These are phyloP conservation scores for Trametes hirsuta DNA, from an alignment of 1,284 basidiomycete species.

Conservation along the genomic window DNA sequence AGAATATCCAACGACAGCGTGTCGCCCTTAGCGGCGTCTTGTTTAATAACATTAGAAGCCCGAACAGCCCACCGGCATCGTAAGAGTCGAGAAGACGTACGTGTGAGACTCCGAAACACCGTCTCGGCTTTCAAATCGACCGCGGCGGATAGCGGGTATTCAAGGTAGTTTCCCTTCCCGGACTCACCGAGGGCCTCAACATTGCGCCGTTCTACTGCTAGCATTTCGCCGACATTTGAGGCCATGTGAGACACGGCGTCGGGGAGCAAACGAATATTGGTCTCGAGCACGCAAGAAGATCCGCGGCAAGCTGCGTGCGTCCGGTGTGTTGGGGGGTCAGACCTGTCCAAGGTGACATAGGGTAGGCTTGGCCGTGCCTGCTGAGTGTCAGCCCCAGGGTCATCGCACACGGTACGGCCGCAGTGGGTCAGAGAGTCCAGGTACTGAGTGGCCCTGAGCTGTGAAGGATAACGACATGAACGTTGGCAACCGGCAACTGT, in stretches of 20 bases:
- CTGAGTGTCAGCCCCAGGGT: conserved; percentile 2
- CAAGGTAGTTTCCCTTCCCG: conserved; percentile 43
- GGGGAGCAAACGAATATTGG: conserved; percentile 54
- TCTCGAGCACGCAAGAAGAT: conserved; percentile 53
- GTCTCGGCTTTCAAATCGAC: conserved; percentile 55
- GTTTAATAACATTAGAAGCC: conserved; percentile 1
- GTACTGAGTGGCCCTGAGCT: conserved; percentile 47
- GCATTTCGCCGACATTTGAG: conserved; percentile 41
- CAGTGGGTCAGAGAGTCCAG: conserved; percentile 40
- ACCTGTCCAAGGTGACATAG: conserved; percentile 24
- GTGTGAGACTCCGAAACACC: conserved; percentile 49
- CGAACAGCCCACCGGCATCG: background rate
- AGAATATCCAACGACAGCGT: conserved; percentile 50
- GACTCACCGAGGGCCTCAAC: conserved; percentile 38
- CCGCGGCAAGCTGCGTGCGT: conserved; percentile 50
- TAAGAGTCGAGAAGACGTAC: conserved; percentile 38
- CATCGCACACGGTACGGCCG: conserved; percentile 25
- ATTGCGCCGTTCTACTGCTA: conserved; percentile 44
- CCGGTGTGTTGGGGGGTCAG: conserved; percentile 14
- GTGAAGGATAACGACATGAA: background rate
- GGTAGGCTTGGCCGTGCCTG: conserved; percentile 20
- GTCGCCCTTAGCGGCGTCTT: conserved; percentile 46
- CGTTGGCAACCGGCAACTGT: background rate
- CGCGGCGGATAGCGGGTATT: conserved; percentile 53
- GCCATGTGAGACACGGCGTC: conserved; percentile 29